Conservation (phyloP, 2,329 filamentous ascomycete species). For the Diaporthe helianthi region DNA sequence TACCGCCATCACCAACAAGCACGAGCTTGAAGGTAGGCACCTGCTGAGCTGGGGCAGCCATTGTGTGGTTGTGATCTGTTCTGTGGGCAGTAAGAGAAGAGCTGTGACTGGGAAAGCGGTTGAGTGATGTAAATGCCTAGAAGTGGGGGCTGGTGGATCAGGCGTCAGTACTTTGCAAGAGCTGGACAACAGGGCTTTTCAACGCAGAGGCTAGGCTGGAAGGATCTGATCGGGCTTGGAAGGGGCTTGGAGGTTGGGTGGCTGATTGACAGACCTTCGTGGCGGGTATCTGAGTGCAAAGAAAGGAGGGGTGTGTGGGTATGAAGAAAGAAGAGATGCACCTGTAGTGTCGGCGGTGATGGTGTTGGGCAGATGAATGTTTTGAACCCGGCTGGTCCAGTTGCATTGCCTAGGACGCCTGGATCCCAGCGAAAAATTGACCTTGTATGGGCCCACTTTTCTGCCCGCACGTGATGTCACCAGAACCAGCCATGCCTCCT, state of each 20-base stretch:
- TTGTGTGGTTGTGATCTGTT: constrained; percentile 58
- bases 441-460: background rate
- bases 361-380: constrained; percentile 37
- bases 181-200: constrained; percentile 30
- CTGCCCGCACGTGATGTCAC: constrained; percentile 11
- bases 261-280: constrained; percentile 33
- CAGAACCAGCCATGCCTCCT: background rate
- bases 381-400: constrained; percentile 46
- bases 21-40: constrained; percentile 98
- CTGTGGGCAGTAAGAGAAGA: constrained; percentile 25
- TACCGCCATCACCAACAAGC: constrained; percentile 98
- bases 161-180: constrained; percentile 34
- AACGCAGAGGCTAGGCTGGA: constrained; percentile 7
- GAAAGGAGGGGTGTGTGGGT: constrained; percentile 31
- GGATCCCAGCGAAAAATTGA: constrained; percentile 49
- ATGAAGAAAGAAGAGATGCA: constrained; percentile 33
- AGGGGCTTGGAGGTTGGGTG: background rate
- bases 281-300: constrained; percentile 34
- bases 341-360: constrained; percentile 23
- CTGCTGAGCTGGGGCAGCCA: constrained; percentile 63
- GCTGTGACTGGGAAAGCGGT: constrained; percentile 31
- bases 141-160: constrained; percentile 35
- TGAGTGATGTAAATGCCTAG: constrained; percentile 35
- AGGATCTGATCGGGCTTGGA: constrained; percentile 14
- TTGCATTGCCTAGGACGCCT: constrained; percentile 44